Base-by-base conservation (phyloP, 352 stramenopile species). In the Phytophthora citricola region DNA sequence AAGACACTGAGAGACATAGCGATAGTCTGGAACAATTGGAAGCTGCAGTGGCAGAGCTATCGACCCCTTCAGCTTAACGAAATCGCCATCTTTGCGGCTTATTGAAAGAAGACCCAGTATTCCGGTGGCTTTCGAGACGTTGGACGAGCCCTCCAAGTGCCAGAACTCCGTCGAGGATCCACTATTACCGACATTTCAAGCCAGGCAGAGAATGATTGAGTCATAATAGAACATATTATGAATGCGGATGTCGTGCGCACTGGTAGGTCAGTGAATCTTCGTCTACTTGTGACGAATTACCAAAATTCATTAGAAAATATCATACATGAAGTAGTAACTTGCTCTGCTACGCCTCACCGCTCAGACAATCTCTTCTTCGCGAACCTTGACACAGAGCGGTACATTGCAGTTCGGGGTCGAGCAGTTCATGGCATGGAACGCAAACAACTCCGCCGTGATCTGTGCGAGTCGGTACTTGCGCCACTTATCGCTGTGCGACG, bases 401-500 rank as follows among this genome's bases (percentile, higher is more conserved):
- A 83, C 75, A 53, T 77, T 81, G 60, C 75, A 83, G 20, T 75
- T 50, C 20, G 41, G 24, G 2, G 63, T 4, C 12, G 63, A n/a
- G 56, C 82, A 89, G 49, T 80, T 60, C 59, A 87, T 74, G 14
- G 77, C 76, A 50, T 90, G 79, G 53, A 78, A 87, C 7, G 76
- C 75, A 32, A 90, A 81, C 14, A 91, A 59, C 48, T 85, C 76
- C 26, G 78, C 79, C 0, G 71, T 85, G 10, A 78, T 61, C 9
- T 67, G 61, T 10, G 82, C 82, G 15, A 91, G 73, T 5, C 62
- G 69, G 39, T 77, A 85, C 15, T 66, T 61, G 31, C 77, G 68
- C 82, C 82, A 91, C 22, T 79, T 73, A 6, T 76, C 68, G 50
- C 73, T 89, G 50, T 89, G 82, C 31, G 82, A 89, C 27, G 76